phyloP scores from a whole-genome alignment of 2,329 filamentous ascomycete species.

The Dactylellina sp. region DNA sequence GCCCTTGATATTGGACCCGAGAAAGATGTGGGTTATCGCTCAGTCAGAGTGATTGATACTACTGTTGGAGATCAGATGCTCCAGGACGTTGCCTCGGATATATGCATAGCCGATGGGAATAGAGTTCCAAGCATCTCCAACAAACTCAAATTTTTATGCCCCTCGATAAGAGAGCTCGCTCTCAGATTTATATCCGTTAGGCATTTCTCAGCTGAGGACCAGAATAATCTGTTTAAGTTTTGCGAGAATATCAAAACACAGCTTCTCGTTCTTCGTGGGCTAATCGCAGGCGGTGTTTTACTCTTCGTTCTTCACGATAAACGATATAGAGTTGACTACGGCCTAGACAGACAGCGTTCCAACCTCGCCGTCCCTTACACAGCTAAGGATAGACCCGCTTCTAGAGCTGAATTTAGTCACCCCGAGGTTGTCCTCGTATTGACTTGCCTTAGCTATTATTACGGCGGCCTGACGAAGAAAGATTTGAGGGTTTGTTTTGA shows the following conservation, averaged over 20 bases:
- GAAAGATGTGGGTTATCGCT: too few species aligned
- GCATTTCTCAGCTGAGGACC: constrained; percentile 7
- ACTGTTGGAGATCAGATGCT: too few species aligned
- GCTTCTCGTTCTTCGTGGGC: constrained; percentile 69
- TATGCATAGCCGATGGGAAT: neutral
- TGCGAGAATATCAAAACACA: constrained; percentile 58
- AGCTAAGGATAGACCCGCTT: constrained; percentile 71
- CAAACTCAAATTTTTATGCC: constrained; percentile 12
- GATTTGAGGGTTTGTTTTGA: constrained; percentile 68
- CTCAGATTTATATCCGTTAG: constrained; percentile 18
- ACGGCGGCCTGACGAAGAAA: constrained; percentile 68
- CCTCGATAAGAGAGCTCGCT: neutral
- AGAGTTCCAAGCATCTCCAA: constrained; percentile 32
- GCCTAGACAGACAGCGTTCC: constrained; percentile 67
- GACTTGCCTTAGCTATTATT: constrained; percentile 71
- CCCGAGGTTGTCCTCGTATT: constrained; percentile 71
- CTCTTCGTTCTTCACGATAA: constrained; percentile 70
- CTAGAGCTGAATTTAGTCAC: constrained; percentile 72
- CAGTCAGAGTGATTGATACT: too few species aligned
- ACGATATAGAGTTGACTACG: constrained; percentile 75
- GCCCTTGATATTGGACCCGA: too few species aligned
- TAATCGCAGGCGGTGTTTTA: constrained; percentile 71
- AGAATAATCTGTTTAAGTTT: constrained; percentile 1
- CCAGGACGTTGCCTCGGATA: constrained; percentile 66
- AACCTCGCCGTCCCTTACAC: constrained; percentile 71